Evolutionary conservation across 495 filamentous ascomycete genomes (phyloP).

Genomic region (Chaetomidium leptoderma): DNA sequence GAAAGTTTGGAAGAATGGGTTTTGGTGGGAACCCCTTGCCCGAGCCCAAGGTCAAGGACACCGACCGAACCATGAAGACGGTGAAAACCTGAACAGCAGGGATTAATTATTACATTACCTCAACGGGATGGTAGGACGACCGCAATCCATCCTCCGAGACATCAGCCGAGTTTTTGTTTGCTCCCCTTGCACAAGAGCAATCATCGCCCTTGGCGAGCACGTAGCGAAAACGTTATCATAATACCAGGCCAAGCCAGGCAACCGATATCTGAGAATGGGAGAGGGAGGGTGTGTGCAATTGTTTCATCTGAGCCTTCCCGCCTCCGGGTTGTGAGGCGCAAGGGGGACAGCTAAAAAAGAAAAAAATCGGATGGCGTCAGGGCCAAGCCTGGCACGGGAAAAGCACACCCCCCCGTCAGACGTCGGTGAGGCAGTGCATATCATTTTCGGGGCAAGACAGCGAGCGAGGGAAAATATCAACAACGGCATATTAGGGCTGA

Average conservation of each 20-base stretch:
- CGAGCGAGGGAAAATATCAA: background rate
- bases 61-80: too few relatives aligned
- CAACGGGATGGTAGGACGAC: too few relatives aligned
- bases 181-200: too few relatives aligned
- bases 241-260: background rate
- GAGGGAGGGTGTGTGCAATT: background rate
- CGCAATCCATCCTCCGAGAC: background rate
- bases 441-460: too few relatives aligned
- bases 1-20: too few relatives aligned
- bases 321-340: background rate
- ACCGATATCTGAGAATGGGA: background rate
- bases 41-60: background rate
- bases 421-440: background rate
- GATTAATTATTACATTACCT: too few relatives aligned
- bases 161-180: too few relatives aligned
- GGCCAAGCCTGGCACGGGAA: background rate
- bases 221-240: too few relatives aligned
- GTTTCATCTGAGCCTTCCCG: slow-evolving; percentile 8
- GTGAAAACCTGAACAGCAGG: too few relatives aligned
- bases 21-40: background rate
- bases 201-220: too few relatives aligned
- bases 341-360: background rate
- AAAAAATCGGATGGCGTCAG: background rate
- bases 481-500: slow-evolving; percentile 6
- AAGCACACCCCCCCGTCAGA: background rate